A percentile compares a stretch with the other conserved stretches of the same genome.
Conservation (phyloP, 2,329 filamentous ascomycete genomes). For the Sphaceloma murrayae region DNA sequence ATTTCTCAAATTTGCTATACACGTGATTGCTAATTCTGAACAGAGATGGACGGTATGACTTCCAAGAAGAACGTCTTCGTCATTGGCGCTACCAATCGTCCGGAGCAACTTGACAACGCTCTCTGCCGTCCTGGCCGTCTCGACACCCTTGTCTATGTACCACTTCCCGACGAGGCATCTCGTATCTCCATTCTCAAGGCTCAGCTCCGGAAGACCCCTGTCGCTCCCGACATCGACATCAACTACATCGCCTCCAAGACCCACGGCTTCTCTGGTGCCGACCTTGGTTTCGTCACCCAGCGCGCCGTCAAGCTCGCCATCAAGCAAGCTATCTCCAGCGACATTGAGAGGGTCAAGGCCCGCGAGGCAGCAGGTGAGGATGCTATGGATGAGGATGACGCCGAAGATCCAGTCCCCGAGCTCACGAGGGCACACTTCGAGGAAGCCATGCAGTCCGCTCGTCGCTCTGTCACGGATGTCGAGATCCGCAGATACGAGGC, state of each 20-base stretch:
- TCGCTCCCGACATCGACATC: conserved; percentile 77
- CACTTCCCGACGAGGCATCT: conserved; percentile 82
- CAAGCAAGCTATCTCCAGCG: conserved; percentile 83
- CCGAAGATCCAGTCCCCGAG: conserved; percentile 88
- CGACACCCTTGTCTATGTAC: conserved; percentile 96
- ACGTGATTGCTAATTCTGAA: conserved; percentile 35
- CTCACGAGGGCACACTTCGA: conserved; percentile 96
- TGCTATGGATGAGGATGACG: conserved; percentile 69
- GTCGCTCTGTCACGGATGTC: conserved; percentile 88
- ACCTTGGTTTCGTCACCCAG: conserved; percentile 98
- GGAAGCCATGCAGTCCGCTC: conserved; percentile 93
- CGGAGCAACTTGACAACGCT: conserved; percentile 95
- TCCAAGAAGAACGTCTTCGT: conserved; percentile 99
- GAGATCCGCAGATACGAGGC: conserved; percentile 98
- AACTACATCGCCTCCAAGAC: conserved; percentile 92
- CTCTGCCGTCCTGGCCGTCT: conserved; percentile 97
- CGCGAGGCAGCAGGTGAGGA: conserved; percentile 77
- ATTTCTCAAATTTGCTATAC: conserved; percentile 11
- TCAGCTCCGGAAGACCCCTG: conserved; percentile 96
- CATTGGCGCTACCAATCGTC: conserved; percentile 96
- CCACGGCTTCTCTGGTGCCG: conserved; percentile 97
- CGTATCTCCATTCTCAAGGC: conserved; percentile 86
- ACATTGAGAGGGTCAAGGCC: conserved; percentile 84
- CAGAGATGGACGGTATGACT: conserved; percentile 99
- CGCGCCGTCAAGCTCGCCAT: conserved; percentile 98